Evolutionary conservation across 805 yeast genomes (phyloP).

Genomic region (Barnettozyma botsteinii): DNA sequence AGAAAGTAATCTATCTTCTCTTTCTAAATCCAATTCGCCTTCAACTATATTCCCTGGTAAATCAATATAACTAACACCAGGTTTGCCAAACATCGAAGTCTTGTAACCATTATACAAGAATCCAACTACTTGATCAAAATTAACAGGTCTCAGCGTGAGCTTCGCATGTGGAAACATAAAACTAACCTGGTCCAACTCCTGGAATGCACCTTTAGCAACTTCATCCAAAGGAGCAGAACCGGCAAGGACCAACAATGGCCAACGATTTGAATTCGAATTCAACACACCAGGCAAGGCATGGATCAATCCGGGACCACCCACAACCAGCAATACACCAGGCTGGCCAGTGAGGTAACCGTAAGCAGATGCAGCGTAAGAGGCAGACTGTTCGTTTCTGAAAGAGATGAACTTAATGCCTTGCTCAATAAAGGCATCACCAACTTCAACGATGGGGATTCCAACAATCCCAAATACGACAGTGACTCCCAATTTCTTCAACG

Average conservation of each 20-base stretch:
- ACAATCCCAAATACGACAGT: slow-evolving; percentile 62
- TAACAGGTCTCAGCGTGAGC: slow-evolving; percentile 41
- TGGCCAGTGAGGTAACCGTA: slow-evolving; percentile 59
- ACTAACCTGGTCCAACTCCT: slow-evolving; percentile 62
- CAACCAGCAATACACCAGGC: slow-evolving; percentile 65
- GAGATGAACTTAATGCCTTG: slow-evolving; percentile 51
- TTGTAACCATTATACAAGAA: slow-evolving; percentile 43
- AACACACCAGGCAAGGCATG: slow-evolving; percentile 64
- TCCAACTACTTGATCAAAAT: slow-evolving; percentile 30
- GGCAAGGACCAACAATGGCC: slow-evolving; percentile 63
- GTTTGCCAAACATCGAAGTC: slow-evolving; percentile 40
- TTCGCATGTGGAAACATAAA: slow-evolving; percentile 44
- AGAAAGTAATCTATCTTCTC: slow-evolving; percentile 1
- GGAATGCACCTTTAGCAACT: slow-evolving; percentile 57
- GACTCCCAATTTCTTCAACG: slow-evolving; percentile 45
- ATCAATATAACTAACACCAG: slow-evolving; percentile 61
- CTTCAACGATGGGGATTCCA: slow-evolving; percentile 69
- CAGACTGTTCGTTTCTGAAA: slow-evolving; percentile 68
- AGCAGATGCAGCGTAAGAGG: slow-evolving; percentile 69
- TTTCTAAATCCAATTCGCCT: slow-evolving; percentile 1
- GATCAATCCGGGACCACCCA: slow-evolving; percentile 72
- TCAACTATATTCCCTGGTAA: slow-evolving; percentile 56
- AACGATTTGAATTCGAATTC: slow-evolving; percentile 54
- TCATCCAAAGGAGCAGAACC: slow-evolving; percentile 51
- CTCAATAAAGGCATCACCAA: slow-evolving; percentile 54